Conservation (phyloP, 495 filamentous ascomycete species). For the Penicillium flavigenum region DNA sequence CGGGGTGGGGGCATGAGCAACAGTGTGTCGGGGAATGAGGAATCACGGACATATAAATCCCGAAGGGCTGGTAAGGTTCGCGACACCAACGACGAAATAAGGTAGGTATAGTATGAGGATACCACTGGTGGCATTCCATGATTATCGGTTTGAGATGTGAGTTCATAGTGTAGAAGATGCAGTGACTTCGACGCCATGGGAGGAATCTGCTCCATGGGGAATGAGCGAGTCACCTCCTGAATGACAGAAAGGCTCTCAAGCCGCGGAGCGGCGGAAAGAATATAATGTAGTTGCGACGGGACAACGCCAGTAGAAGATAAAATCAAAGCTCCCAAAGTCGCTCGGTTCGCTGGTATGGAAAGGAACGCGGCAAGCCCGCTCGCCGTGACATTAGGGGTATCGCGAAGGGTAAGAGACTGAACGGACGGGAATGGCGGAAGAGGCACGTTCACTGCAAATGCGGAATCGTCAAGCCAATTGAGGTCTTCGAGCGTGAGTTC, state of each 20-base stretch:
- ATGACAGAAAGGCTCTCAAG: slow-evolving; percentile 66
- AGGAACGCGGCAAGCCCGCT: slow-evolving; percentile 67
- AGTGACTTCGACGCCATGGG: slow-evolving; percentile 67
- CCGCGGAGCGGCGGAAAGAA: slow-evolving; percentile 60
- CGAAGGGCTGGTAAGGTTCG: slow-evolving; percentile 69
- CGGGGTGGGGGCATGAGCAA: slow-evolving; percentile 62
- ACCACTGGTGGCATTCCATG: slow-evolving; percentile 59
- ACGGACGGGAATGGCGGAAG: slow-evolving; percentile 70
- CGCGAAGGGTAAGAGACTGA: slow-evolving; percentile 64
- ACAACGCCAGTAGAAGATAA: slow-evolving; percentile 66
- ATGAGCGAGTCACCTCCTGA: slow-evolving; percentile 63
- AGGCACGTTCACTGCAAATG: slow-evolving; percentile 59
- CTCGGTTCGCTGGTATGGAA: slow-evolving; percentile 45
- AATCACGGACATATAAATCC: slow-evolving; percentile 81
- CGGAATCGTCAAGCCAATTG: slow-evolving; percentile 67
- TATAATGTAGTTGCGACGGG: slow-evolving; percentile 58
- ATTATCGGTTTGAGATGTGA: slow-evolving; percentile 55
- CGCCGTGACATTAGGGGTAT: slow-evolving; percentile 66
- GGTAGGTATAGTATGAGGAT: slow-evolving; percentile 77
- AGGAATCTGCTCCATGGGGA: slow-evolving; percentile 60
- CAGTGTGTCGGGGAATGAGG: slow-evolving; percentile 71
- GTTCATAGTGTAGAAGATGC: slow-evolving; percentile 74
- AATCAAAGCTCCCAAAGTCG: slow-evolving; percentile 58
- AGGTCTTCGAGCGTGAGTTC: slow-evolving; percentile 71
- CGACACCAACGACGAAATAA: slow-evolving; percentile 76